Percentiles rank a stretch among this genome's conserved stretches.
Evolutionary conservation across 2,329 filamentous ascomycete species (phyloP).

Genomic region (Thelonectria blattea): DNA sequence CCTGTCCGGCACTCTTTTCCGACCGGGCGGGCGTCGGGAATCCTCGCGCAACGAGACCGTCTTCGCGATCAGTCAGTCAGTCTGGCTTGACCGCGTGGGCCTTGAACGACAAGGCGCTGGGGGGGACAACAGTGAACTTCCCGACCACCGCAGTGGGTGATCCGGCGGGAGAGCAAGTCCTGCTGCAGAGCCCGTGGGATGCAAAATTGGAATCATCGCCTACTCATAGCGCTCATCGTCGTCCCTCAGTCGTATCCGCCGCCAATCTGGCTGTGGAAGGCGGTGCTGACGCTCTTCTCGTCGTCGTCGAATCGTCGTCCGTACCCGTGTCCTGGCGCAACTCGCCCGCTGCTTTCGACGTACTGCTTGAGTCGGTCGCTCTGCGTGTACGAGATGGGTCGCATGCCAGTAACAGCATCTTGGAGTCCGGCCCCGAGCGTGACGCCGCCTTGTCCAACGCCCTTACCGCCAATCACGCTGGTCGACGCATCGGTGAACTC

Average conservation of each 20-base stretch:
- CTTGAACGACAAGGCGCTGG: conserved; percentile 33
- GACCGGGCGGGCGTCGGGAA: conserved; percentile 28
- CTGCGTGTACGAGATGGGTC: conserved; percentile 63
- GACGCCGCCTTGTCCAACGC: conserved; percentile 82
- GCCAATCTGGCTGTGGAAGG: conserved; percentile 94
- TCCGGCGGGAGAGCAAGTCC: conserved; percentile 28
- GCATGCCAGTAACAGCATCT: conserved; percentile 70
- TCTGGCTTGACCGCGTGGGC: conserved; percentile 29
- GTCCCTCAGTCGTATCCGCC: conserved; percentile 59
- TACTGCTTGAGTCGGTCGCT: conserved; percentile 90
- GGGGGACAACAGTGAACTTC: conserved; percentile 30
- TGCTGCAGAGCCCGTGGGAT: conserved; percentile 37
- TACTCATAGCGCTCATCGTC: conserved; percentile 34
- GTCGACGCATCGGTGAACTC: conserved; percentile 85
- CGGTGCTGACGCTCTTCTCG: conserved; percentile 93
- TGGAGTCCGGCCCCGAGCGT: conserved; percentile 83
- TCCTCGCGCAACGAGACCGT: conserved; percentile 33
- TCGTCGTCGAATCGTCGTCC: conserved; percentile 84
- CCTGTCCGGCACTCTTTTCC: conserved; percentile 28
- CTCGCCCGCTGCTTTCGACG: conserved; percentile 81
- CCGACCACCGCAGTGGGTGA: conserved; percentile 28
- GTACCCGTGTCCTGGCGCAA: conserved; percentile 70
- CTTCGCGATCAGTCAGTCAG: conserved; percentile 19
- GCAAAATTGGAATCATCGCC: conserved; percentile 39
- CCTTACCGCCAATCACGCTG: conserved; percentile 77